phyloP scores from a whole-genome alignment of 768 basidiomycete species.

The Lepiota venenata region DNA sequence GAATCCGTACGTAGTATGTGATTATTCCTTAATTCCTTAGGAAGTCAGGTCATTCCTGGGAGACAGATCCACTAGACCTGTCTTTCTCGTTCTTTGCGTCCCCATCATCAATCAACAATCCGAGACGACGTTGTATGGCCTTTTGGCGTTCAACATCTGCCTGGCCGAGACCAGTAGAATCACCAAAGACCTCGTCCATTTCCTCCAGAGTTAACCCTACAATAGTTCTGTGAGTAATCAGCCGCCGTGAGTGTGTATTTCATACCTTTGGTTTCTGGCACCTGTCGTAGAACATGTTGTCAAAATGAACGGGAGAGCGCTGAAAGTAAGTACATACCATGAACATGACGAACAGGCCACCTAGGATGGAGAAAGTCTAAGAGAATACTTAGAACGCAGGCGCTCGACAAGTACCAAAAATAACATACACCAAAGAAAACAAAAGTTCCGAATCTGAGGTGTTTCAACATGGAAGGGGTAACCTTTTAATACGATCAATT shows the following conservation, averaged over 20 bases:
- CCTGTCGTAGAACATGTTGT: conserved; percentile 25
- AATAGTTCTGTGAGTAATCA: neutral
- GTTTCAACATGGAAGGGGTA: conserved; percentile 68
- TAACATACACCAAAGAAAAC: conserved; percentile 66
- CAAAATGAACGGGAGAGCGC: no score
- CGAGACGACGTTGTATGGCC: conserved; percentile 59
- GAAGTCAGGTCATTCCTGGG: conserved; percentile 3
- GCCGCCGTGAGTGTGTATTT: neutral
- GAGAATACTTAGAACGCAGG: conserved; percentile 1
- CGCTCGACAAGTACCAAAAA: neutral
- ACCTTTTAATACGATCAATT: conserved; percentile 26
- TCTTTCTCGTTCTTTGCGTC: conserved; percentile 17
- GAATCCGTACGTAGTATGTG: neutral
- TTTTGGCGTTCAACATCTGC: conserved; percentile 49
- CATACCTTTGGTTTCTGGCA: conserved; percentile 70
- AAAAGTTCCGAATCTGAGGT: conserved; percentile 68
- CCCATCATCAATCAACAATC: conserved; percentile 34
- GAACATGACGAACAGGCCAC: conserved; percentile 63
- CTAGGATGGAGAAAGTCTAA: conserved; percentile 62
- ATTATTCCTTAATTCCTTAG: neutral
- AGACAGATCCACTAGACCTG: conserved; percentile 14
- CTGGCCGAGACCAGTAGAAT: conserved; percentile 45
- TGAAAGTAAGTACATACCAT: conserved; percentile 38
- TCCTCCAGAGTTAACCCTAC: conserved; percentile 64
- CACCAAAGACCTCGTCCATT: conserved; percentile 77